Evolutionary conservation across 345 rosid genomes (phyloP), one percentile per base, ranked within the genome.

Genomic region (Citrus unshiu): DNA sequence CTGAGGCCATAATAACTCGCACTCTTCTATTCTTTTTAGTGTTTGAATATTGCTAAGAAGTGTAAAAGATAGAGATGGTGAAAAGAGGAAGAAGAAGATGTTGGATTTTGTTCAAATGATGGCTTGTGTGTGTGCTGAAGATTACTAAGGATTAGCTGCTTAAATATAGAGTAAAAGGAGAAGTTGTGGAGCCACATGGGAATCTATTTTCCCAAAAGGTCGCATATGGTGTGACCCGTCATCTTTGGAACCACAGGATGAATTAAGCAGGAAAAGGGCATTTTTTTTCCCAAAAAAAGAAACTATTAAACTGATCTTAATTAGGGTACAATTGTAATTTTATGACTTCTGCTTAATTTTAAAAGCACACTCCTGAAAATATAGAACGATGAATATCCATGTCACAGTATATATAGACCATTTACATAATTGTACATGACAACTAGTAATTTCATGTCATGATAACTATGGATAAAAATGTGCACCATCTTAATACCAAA

Each of bases 1-100:
- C 84, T 4, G 88, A 87, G 75, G 86, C 85, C 91, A 86, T 87
- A 9, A 25, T 49, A 49, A 70, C 34, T 70, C 73, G 29, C 57
- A 46, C 39, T 54, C 34, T 34, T 46, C 34, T 21, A 46, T 9
- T 46, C 5, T 46, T 46, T 12, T 46, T 46, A 46, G 51, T 46
- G 51, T 13, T 46, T 46, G 51, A 46, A 46, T 46, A 13, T 46
- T 46, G 51, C 51, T 46, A 12, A 46, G 3, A 46, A 0, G 51
- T 12, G 51, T 13, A 13, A 46, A 46, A 46, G 51, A 0, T 46
- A 57, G 8, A n/a, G 49, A 34, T 37, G 4, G 24, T 27, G 46
- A 51, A 62, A 29, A 56, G 35, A 27, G 3, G 14, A 27, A 5
- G 35, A 2, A 34, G 73, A 9, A 34, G 49, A 39, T 6, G 29